Evolutionary conservation across 331 rosid species (phyloP).

Genomic region (Cydonia oblonga): DNA sequence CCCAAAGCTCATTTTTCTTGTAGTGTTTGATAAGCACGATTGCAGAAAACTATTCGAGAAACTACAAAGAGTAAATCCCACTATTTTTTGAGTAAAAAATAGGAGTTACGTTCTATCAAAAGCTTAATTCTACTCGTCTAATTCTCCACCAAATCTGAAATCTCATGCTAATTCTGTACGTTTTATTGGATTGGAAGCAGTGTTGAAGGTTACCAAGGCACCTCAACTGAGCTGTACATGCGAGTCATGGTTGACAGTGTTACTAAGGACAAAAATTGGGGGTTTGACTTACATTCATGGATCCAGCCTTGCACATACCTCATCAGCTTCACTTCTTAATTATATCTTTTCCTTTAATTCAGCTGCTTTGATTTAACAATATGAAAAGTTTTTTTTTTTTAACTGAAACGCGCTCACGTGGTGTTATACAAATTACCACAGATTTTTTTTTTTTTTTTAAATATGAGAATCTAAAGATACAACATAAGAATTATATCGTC

Average conservation of each 20-base stretch:
- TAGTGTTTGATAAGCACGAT: not conserved
- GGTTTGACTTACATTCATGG: not conserved
- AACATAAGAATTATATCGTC: no score
- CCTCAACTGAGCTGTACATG: constrained; percentile 21
- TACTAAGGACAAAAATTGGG: not conserved
- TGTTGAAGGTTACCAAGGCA: not conserved
- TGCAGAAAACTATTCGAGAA: not conserved
- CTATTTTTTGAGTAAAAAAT: no score
- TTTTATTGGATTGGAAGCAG: not conserved
- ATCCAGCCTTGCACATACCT: not conserved
- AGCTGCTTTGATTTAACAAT: not conserved
- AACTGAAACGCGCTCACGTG: not conserved
- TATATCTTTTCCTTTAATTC: not conserved
- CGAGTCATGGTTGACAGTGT: not conserved
- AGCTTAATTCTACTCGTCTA: no score
- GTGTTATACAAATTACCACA: no score
- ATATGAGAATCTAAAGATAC: no score
- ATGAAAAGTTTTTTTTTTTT: not conserved
- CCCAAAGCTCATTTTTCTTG: no score
- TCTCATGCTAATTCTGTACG: not conserved
- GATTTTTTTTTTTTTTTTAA: no score
- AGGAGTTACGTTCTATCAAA: no score
- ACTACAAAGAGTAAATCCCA: no score
- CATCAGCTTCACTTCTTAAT: not conserved
- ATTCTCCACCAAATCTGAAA: no score